These are phyloP conservation scores for Trichosporon sp. DNA, from an alignment of 1,284 basidiomycete species.

Conservation along the genomic window DNA sequence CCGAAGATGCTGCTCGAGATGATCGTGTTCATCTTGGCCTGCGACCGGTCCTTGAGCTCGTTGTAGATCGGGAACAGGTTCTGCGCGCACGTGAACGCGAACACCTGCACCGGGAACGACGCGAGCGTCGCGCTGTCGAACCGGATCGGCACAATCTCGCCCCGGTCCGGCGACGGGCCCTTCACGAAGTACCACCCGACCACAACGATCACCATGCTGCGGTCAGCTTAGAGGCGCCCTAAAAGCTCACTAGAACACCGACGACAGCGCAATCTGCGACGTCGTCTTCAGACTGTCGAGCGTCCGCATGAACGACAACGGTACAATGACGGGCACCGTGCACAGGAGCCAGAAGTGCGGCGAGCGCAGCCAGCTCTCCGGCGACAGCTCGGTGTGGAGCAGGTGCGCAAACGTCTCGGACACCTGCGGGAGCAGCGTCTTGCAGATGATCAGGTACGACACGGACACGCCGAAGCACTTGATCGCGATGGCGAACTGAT, in stretches of 20 bases:
- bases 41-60: slow-evolving; percentile 76
- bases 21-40: slow-evolving; percentile 78
- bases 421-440: slow-evolving; percentile 88
- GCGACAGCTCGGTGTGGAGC: slow-evolving; percentile 56
- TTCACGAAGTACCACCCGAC: slow-evolving; percentile 49
- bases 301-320: slow-evolving; percentile 78
- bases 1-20: slow-evolving; percentile 80
- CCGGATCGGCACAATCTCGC: slow-evolving; percentile 39
- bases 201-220: slow-evolving; percentile 63
- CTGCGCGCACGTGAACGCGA: slow-evolving; percentile 86
- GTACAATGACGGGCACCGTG: slow-evolving; percentile 76
- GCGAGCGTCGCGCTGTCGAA: slow-evolving; percentile 51
- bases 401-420: slow-evolving; percentile 75
- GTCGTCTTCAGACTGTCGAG: slow-evolving; percentile 61
- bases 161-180: slow-evolving; percentile 37
- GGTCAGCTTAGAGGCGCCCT: background rate
- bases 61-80: slow-evolving; percentile 93
- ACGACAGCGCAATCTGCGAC: slow-evolving; percentile 47
- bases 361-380: slow-evolving; percentile 61
- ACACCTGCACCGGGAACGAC: slow-evolving; percentile 90
- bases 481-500: slow-evolving; percentile 84
- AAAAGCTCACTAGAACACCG: slow-evolving; percentile 57
- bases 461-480: slow-evolving; percentile 97
- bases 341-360: slow-evolving; percentile 77
- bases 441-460: slow-evolving; percentile 92